A percentile compares a stretch with the other conserved stretches of the same genome.
phyloP scores from a whole-genome alignment of 2,329 filamentous ascomycete species.

The Aureobasidium sp. region DNA sequence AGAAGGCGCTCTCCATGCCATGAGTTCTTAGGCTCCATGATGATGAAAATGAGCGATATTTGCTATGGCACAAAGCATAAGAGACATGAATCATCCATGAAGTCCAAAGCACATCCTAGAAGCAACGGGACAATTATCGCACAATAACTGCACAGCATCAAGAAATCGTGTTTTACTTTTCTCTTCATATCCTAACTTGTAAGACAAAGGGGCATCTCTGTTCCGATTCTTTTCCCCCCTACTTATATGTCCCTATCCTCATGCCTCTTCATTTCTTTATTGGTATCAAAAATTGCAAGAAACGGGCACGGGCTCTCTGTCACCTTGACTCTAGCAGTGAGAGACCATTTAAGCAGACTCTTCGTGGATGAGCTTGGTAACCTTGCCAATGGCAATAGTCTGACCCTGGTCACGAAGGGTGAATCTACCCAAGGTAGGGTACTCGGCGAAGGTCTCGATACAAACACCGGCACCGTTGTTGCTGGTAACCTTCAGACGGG shows the following conservation, averaged over 20 bases:
- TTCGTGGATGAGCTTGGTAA: constrained; percentile 72
- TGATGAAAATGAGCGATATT: too few species aligned
- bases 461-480: constrained; percentile 73
- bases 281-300: not conserved
- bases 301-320: not conserved
- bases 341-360: constrained; percentile 6
- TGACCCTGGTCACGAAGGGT: constrained; percentile 72
- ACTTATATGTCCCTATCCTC: not conserved
- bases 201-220: not conserved
- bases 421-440: constrained; percentile 86
- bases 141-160: not conserved
- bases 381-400: constrained; percentile 99
- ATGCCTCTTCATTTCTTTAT: not conserved
- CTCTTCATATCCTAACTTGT: not conserved
- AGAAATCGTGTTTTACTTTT: not conserved
- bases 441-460: constrained; percentile 91
- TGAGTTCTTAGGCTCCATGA: too few species aligned
- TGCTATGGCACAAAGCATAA: too few species aligned
- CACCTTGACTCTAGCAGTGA: too few species aligned
- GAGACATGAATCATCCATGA: too few species aligned
- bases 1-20: too few species aligned
- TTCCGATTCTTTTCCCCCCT: too few species aligned
- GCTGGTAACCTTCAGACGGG: constrained; percentile 75
- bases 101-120: too few species aligned
- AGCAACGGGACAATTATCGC: too few species aligned